Base-by-base conservation (phyloP, 805 yeast species). In the Candida quercuum region DNA sequence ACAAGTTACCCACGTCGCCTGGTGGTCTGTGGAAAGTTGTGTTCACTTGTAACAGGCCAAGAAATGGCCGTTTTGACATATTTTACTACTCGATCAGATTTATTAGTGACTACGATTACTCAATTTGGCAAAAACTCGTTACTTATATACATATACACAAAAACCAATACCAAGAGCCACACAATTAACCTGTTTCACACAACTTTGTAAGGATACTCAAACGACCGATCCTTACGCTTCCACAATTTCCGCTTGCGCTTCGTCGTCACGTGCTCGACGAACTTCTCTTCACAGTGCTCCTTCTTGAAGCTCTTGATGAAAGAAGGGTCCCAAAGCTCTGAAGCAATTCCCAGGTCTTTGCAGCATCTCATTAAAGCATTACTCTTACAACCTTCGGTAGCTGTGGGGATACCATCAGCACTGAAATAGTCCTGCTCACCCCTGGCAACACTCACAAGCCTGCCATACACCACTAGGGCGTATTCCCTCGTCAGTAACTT, bases 331-430 rank as follows among this genome's bases (percentile, higher is more conserved):
- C 99, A 93, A 35, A 93, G 70, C 56, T 93, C 99, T 40, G 95
- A 84, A 1, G 97, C 99, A 47, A 93, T 83, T 5, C 98, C 98
- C 52, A 93, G 70, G 63, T 93, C 99, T 59, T 93, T 93, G 63
- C 99, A 93, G 54, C 98, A 89, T 58, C 99, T 75, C 98, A 93
- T 91, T 58, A 93, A 66, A 0, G 98, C 97, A 57, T 93, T 93
- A 56, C 94, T 82, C 57, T 88, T 88, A 61, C 98, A 91, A 10
- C 99, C 99, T 63, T 93, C 99, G 29, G 94, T 81, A 0, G 98
- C 97, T 0, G 98, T 93, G 5, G 97, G 87, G 33, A 91, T 76
- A 32, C 93, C 94, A 43, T 78, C 79, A 20, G 86, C 88, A 27
- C 76, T 79, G 65, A 86, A 93, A 57, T 84, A 93, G 49, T 86